These are phyloP conservation scores for Apiotrichum veenhuisii DNA, from an alignment of 1,284 basidiomycete genomes.

Conservation along the genomic window DNA sequence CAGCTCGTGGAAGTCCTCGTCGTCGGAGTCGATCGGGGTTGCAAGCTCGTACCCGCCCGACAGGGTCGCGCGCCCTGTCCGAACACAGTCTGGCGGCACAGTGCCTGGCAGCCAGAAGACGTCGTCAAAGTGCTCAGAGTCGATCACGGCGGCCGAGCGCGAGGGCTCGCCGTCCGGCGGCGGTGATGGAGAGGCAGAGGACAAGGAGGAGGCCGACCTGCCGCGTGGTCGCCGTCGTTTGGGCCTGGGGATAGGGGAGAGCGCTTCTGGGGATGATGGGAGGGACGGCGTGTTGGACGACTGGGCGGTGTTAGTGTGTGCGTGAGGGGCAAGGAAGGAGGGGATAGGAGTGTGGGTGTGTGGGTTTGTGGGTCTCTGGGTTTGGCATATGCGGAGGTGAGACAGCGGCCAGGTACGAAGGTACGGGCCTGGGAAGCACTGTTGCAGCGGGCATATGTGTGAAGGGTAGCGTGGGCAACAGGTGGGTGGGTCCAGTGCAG, in stretches of 20 bases:
- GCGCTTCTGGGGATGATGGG: conserved; percentile 13
- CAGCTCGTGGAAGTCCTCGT: conserved; percentile 8
- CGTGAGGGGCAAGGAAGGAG: not conserved
- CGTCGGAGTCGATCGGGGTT: conserved; percentile 4
- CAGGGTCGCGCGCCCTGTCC: not conserved
- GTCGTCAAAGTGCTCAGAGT: conserved; percentile 17
- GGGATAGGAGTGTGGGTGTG: not conserved
- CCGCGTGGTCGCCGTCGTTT: conserved; percentile 15
- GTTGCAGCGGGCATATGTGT: no score
- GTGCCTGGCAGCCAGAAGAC: conserved; percentile 16
- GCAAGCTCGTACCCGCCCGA: not conserved
- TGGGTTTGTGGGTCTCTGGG: no score
- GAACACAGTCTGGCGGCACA: not conserved
- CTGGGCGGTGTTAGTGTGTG: conserved; percentile 1
- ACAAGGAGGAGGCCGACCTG: conserved; percentile 13
- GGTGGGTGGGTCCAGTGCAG: no score
- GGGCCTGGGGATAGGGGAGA: conserved; percentile 16
- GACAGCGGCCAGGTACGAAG: no score
- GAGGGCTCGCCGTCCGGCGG: conserved; percentile 3
- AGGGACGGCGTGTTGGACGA: conserved; percentile 21
- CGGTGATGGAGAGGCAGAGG: conserved; percentile 10
- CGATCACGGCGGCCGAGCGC: conserved; percentile 9
- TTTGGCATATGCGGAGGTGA: no score
- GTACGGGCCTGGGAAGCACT: no score
- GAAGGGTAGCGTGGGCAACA: no score